phyloP scores from a whole-genome alignment of 1,284 basidiomycete species.

The Termitomyces sp. region DNA sequence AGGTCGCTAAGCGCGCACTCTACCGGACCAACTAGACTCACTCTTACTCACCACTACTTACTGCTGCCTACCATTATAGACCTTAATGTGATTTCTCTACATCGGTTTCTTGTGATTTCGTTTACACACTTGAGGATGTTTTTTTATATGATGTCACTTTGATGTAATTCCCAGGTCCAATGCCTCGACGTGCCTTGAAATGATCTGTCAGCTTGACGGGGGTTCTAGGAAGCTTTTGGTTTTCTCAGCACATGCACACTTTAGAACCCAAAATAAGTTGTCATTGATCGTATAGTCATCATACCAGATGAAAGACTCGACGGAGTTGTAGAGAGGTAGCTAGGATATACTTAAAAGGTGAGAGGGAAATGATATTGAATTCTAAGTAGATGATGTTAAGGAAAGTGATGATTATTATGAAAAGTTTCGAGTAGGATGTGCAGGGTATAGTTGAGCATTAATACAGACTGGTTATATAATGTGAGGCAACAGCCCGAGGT shows the following conservation, averaged over 20 bases:
- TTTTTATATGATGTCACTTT: background rate
- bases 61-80: conserved; percentile 9
- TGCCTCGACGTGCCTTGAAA: background rate
- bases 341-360: background rate
- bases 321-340: background rate
- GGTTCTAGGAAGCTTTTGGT: background rate
- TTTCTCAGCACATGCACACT: background rate
- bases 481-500: background rate
- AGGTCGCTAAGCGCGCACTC: conserved; percentile 89
- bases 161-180: background rate
- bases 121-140: background rate
- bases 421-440: background rate
- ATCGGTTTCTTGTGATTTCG: background rate
- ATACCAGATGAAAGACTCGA: background rate
- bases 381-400: background rate
- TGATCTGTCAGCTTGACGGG: background rate
- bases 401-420: background rate
- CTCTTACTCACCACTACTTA: conserved; percentile 4
- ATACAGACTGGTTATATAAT: too few species aligned
- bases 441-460: too few species aligned
- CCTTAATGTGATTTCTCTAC: conserved; percentile 12
- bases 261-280: background rate
- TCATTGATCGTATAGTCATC: background rate
- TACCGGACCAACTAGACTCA: conserved; percentile 70
- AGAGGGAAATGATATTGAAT: background rate